These are phyloP conservation scores for Tylopilus sp. DNA, from an alignment of 1,284 basidiomycete genomes.

Conservation along the genomic window DNA sequence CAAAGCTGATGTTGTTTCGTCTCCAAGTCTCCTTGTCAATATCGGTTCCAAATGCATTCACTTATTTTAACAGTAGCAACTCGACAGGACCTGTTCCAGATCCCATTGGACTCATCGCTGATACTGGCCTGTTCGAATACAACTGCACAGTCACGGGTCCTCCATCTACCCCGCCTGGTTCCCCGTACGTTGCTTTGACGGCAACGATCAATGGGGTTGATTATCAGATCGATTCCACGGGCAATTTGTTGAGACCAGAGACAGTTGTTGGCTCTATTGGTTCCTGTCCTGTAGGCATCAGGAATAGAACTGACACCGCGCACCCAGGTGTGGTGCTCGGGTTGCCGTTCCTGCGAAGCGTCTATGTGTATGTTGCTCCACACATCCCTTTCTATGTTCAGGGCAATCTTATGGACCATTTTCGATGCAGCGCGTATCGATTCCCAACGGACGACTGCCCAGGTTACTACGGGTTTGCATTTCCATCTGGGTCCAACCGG, in stretches of 20 bases:
- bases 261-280: conserved; percentile 4
- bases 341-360: conserved; percentile 43
- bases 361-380: conserved; percentile 40
- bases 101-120: conserved; percentile 14
- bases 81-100: conserved; percentile 37
- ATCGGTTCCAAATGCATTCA: conserved; percentile 26
- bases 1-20: conserved; percentile 1
- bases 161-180: conserved; percentile 11
- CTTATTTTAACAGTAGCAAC: conserved; percentile 28
- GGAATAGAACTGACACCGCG: conserved; percentile 16
- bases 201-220: conserved; percentile 45
- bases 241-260: conserved; percentile 34
- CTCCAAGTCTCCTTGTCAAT: conserved; percentile 28
- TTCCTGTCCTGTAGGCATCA: conserved; percentile 39
- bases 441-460: conserved; percentile 43
- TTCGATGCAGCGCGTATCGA: conserved; percentile 40
- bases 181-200: conserved; percentile 38
- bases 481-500: conserved; percentile 37
- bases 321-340: conserved; percentile 30
- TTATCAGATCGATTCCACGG: conserved; percentile 39
- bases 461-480: conserved; percentile 44
- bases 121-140: conserved; percentile 21
- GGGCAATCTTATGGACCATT: neutral
- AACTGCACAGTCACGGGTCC: conserved; percentile 23
- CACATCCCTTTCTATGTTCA: too few species aligned